Base-by-base conservation (phyloP, 371 early-diverging fungal species). In the Mortierella sp. region DNA sequence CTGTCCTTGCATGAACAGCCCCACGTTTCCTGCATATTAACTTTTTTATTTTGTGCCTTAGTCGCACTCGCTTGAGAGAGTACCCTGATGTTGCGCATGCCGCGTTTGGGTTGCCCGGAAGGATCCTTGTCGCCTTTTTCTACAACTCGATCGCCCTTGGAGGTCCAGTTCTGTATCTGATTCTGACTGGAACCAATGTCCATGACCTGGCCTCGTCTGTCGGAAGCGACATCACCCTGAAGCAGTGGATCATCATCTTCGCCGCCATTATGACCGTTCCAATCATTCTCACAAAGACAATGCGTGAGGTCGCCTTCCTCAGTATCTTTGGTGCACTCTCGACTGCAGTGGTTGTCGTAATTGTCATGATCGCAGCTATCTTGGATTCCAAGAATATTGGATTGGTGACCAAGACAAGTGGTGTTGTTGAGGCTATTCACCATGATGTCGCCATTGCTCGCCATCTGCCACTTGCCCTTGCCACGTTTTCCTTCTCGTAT, bases 91-190 rank as follows among this genome's bases (percentile, higher is more conserved):
- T 91, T 4, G 89, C 89, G 18, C 81, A 80, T 8, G 90, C 86
- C 45, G 93, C 93, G 0, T 92, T 88, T 53, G 92, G 93, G 2
- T 61, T 80, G 60, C 31, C 65, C 12, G 91, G 91, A 45, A 86
- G 90, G 48, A 73, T 83, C 19, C 38, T 89, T 19, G 85, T 88
- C 9, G 86, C 87, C 21, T 73, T 88, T 47, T 85, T 93, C 65
- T 88, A 91, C 52, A 87, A 89, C 66, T 74, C 88, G 16, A 89
- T 89, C 61, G 74, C 90, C 9, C 74, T 91, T 38, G 93, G 94
- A 61, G 89, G 89, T 39, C 86, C 91, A 3, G 87, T 91, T 55
- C 84, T 94, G 23, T 95, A 92, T 64, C 81, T 95, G 19, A 89
- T 94, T 39, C 71, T 95, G 54, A 90, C 93, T 16, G 88, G 86